Base-by-base conservation (phyloP, 2,329 filamentous ascomycete genomes). In the Pseudogymnoascus sp. region DNA sequence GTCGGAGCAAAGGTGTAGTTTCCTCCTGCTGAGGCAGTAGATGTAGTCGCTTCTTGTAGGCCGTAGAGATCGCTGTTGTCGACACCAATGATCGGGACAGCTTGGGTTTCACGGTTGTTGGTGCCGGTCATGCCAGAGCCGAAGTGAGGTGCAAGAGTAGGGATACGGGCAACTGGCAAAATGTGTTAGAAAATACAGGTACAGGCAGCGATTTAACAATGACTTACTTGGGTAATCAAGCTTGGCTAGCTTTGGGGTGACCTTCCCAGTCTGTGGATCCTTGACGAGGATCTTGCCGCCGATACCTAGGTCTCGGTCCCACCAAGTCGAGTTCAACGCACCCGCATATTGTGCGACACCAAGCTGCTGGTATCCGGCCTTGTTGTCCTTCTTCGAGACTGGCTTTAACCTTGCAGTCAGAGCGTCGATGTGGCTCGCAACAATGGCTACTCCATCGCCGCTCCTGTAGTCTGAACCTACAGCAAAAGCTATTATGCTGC, bases 311-410 rank as follows among this genome's bases (percentile, higher is more conserved):
- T 99, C 94, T 38, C 94, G 85, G 74, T 97, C 94, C 93, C 92
- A 97, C 94, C 94, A 97, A 0, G 94, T 97, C 65, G 81, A 80
- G 72, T 92, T 94, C 65, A 97, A 77, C 1, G 81, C 92, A 59
- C 94, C 93, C 8, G 92, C 93, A 73, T 97, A 99, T 0, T 90
- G 94, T 2, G 94, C 92, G 61, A 97, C 91, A 25, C 91, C 93
- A 5, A 97, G 83, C 78, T 97, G 91, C 29, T 91, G 75, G 72
- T 91, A 99, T 61, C 94, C 93, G 33, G 90, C 88, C 73, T 89
- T 91, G 69, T 81, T 90, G n/a, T 88, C 85, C 70, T 96, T 86
- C 71, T 85, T 90, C 71, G 91, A 91, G 29, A 97, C 84, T 8
- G 94, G 93, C 85, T 97, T 97, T 69, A 97, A 79, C 75, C 87